Conservation (phyloP, 768 basidiomycete genomes). For the Hirschioporus abietinus region DNA sequence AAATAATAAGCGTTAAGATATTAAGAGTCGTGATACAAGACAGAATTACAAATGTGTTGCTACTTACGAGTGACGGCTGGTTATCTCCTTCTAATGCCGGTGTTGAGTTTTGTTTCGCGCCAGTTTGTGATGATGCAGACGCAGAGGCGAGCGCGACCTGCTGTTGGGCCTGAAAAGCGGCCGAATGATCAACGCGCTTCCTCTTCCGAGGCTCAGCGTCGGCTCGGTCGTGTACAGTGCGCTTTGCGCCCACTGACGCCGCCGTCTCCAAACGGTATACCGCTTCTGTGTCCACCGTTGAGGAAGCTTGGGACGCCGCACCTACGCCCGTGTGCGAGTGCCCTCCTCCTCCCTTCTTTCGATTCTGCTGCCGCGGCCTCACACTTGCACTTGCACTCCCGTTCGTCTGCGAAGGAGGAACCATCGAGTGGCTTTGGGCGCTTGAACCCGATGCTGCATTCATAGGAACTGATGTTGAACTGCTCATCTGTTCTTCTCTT, state of each 20-base stretch:
- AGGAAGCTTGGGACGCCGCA: conserved; percentile 57
- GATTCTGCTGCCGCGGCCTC: neutral
- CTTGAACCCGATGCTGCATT: conserved; percentile 9
- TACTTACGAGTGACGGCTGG: neutral
- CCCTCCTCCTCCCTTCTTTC: conserved; percentile 16
- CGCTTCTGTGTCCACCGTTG: conserved; percentile 69
- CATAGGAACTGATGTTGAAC: neutral
- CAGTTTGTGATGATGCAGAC: neutral
- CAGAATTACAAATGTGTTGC: neutral
- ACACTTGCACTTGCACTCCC: neutral
- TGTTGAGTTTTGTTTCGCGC: neutral
- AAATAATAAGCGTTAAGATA: conserved; percentile 2
- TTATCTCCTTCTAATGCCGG: neutral
- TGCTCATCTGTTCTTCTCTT: neutral
- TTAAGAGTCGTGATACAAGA: neutral
- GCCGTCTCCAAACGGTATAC: conserved; percentile 38
- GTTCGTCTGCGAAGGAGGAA: neutral
- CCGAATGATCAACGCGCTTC: conserved; percentile 50
- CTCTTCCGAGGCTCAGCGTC: conserved; percentile 78
- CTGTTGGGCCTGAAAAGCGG: conserved; percentile 5
- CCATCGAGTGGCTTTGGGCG: neutral
- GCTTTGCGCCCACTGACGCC: conserved; percentile 40
- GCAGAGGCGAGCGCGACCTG: neutral
- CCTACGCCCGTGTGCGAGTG: conserved; percentile 53
- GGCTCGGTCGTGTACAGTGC: conserved; percentile 59